Evolutionary conservation across 345 rosid genomes (phyloP), one percentile per base, ranked within the genome.

Genomic region (Mangifera indica): DNA sequence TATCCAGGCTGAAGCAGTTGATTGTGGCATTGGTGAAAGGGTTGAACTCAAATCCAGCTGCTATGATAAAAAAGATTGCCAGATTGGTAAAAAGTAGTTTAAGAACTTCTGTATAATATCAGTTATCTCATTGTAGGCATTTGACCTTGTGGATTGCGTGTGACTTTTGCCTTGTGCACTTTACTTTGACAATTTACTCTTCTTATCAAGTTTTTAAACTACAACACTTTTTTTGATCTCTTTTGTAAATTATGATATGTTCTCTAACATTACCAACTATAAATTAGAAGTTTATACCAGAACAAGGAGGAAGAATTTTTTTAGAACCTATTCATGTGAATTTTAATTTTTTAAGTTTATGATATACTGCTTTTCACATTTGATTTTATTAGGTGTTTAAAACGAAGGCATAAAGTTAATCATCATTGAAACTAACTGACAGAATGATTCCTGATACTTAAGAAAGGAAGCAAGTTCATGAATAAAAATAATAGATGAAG

Each of bases 21-120:
- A 86, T 86, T 60, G 73, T 79, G 72, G 84, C 92, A 68, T 82
- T 92, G 70, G 93, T 89, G 66, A 93, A 84, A 80, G 99, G 98
- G 73, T 72, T 90, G 81, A 87, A 85, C 81, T 88, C 99, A 71
- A 91, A 93, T 77, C 96, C 98, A 57, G 91, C 97, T 70, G 85
- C 89, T 54, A 75, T 90, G 79, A 84, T 96, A 58, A 96, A 96
- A 83, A 96, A 93, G 87, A 91, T 93, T 72, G 96, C 96, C 18
- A 96, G 88, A 82, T 81, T 93, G 96, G 99, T 96, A 76, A 86
- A 90, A 49, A 77, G 51, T 46, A 66, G 13, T 46, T 74, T 53
- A 32, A 45, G 54, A 59, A 29, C 73, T 67, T 40, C 56, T 67
- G 63, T 70, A 71, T 37, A 52, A 12, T 25, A 65, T 49, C 42